Evolutionary conservation across 2,329 filamentous ascomycete species (phyloP).

Genomic region (Pseudogymnoascus pannorum): DNA sequence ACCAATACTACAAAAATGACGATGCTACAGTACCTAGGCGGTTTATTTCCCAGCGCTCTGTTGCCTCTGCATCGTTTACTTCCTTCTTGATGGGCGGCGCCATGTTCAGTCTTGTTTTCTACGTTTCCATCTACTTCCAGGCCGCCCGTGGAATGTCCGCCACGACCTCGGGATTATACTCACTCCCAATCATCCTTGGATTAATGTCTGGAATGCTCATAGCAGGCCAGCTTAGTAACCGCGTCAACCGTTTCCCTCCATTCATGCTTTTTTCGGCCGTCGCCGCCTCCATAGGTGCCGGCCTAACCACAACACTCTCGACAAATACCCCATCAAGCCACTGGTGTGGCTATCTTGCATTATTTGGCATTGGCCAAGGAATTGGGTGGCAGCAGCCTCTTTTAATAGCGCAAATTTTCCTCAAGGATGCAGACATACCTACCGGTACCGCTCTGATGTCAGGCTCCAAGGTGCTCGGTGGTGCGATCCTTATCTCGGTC

Average conservation of each 20-base stretch:
- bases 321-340: conserved; percentile 27
- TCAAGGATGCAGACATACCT: conserved; percentile 42
- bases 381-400: conserved; percentile 21
- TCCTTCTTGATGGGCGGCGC: conserved; percentile 28
- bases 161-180: conserved; percentile 32
- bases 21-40: conserved; percentile 30
- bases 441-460: conserved; percentile 44
- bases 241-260: conserved; percentile 25
- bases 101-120: conserved; percentile 30
- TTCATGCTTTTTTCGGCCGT: conserved; percentile 30
- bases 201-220: conserved; percentile 26
- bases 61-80: conserved; percentile 27
- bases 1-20: conserved; percentile 29
- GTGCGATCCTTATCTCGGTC: conserved; percentile 57
- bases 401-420: conserved; percentile 41
- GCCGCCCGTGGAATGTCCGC: conserved; percentile 34
- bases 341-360: conserved; percentile 29
- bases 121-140: conserved; percentile 40
- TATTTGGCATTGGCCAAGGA: conserved; percentile 13
- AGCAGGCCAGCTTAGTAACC: conserved; percentile 28
- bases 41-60: conserved; percentile 30
- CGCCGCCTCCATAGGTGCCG: conserved; percentile 35
- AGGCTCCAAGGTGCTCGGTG: conserved; percentile 60
- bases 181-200: conserved; percentile 29
- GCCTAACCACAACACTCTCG: conserved; percentile 32